Evolutionary conservation across 1,284 basidiomycete genomes (phyloP), one percentile per base, ranked within the genome.

Genomic region (Tetrapyrgos nigripes): DNA sequence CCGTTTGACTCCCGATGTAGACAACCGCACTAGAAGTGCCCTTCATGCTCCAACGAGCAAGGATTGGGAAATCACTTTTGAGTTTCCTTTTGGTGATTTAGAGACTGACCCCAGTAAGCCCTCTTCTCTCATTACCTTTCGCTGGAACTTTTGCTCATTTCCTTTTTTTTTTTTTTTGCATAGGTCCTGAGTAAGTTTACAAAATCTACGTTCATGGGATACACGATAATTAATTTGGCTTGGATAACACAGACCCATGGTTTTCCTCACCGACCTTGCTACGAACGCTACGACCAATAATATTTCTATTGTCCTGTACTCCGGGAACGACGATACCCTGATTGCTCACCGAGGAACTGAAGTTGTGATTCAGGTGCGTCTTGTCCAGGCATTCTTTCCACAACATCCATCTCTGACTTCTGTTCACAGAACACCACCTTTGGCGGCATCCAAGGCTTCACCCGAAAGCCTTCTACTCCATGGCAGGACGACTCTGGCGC

Each of bases 381-480:
- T 52, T 14, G 11, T 27, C 50, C 8, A 37, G 51, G 29, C 47
- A 24, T 37, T 51, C 53, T 49, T 33, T 14, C 14, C 31, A 14
- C 8, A 47, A 40, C 44, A 23, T 35, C 26, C 3, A 5, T n/a
- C 17, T 19, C 11, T n/a, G 40, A 37, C 26, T 4, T 46, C 19
- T 54, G 14, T 29, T 8, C 3, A 33, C 46, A 89, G 85, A 91
- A 91, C 64, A 89, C 86, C 9, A 89, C 89, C 0, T 91, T 91
- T 64, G 88, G 88, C 33, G 88, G 86, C 13, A 85, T 86, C 44
- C 87, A 85, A 69, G 89, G 89, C 3, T 91, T 91, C 68, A 83
- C 86, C 4, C 77, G 82, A 48, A 79, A 81, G 58, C 89, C 89
- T 0, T 80, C 85, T 1, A 91, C 89, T 0, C 82, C 85, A 1